A percentile compares a stretch with the other conserved stretches of the same genome.
Evolutionary conservation across 192 early-diverging fungal genomes (phyloP).

Genomic region (Umbelopsis ramanniana): DNA sequence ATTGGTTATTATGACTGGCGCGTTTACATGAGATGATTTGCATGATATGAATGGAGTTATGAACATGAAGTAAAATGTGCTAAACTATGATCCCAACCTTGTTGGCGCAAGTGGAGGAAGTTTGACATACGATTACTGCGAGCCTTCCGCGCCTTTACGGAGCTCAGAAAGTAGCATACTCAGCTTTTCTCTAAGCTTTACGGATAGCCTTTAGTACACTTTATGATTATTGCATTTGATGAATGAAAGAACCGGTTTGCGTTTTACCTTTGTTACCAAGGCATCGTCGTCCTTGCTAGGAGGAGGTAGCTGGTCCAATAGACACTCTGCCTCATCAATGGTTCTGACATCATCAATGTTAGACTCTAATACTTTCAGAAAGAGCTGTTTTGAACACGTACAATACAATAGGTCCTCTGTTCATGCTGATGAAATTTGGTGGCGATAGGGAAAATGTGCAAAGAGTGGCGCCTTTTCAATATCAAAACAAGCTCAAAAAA

Average conservation of each 20-base stretch:
- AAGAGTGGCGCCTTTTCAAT: neutral
- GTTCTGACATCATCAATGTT: conserved; percentile 2
- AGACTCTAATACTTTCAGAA: neutral
- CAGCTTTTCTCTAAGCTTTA: conserved; percentile 24
- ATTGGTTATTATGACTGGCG: neutral
- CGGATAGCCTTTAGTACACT: neutral
- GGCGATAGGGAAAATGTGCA: neutral
- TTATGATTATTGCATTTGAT: neutral
- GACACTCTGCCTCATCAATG: conserved; percentile 44
- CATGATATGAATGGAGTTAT: too few species aligned
- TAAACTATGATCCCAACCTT: too few species aligned
- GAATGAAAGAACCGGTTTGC: too few species aligned
- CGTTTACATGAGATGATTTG: neutral
- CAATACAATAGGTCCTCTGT: conserved; percentile 29
- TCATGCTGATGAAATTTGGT: conserved; percentile 14
- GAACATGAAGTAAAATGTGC: too few species aligned
- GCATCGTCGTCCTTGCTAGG: conserved; percentile 41
- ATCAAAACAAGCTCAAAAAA: neutral
- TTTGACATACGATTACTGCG: neutral
- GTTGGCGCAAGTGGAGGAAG: neutral
- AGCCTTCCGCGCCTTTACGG: conserved; percentile 40
- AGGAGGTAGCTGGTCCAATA: conserved; percentile 41
- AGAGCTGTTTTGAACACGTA: conserved; percentile 2
- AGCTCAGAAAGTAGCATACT: conserved; percentile 27
- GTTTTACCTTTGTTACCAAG: conserved; percentile 31